Base-by-base conservation (phyloP, 2,329 filamentous ascomycete species). In the Penicillium sp. region DNA sequence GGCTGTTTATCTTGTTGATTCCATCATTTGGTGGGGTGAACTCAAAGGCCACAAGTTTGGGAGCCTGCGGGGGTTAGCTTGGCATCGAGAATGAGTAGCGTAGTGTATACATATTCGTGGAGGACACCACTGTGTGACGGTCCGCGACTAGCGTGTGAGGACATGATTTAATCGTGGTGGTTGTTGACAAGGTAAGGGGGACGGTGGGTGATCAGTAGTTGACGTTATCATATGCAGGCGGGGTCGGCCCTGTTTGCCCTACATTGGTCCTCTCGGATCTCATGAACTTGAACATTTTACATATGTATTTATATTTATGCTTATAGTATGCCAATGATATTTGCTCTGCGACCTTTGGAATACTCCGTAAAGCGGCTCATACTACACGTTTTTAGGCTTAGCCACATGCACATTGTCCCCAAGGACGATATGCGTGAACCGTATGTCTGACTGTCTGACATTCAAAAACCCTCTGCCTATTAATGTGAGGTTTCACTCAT, bases 1-100 rank as follows among this genome's bases (percentile, higher is more conserved):
- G 72, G 29, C 78, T 82, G 70, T 84, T 67, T 40, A 67, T 69
- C 49, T 75, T 76, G 39, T 52, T 60, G 59, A 66, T 55, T 32
- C 64, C 40, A 43, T 58, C 53, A 45, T 54, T 45, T 18, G 63
- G 50, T 13, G 61, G 59, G 18, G 62, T 66, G 58, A 73, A 77
- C 63, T 78, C 76, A 58, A 78, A 78, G 13, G 75, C 71, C 39
- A 72, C 69, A 16, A 78, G 70, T 34, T 65, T 67, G 38, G 70
- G 66, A 50, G 75, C 68, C 76, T 77, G 50, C n/a, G 14, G 16
- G 20, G 29, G 20, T 56, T 46, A 55, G 42, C 32, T 31, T 26
- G 24, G 35, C 44, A 47, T 5, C 1, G 29, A 14, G 11, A 24
- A 13, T n/a, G 22, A 18, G 26, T 32, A 22, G 20, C 18, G 24